Base-by-base conservation (phyloP, 139 green algal species). In the Tetradesmus obliquus region DNA sequence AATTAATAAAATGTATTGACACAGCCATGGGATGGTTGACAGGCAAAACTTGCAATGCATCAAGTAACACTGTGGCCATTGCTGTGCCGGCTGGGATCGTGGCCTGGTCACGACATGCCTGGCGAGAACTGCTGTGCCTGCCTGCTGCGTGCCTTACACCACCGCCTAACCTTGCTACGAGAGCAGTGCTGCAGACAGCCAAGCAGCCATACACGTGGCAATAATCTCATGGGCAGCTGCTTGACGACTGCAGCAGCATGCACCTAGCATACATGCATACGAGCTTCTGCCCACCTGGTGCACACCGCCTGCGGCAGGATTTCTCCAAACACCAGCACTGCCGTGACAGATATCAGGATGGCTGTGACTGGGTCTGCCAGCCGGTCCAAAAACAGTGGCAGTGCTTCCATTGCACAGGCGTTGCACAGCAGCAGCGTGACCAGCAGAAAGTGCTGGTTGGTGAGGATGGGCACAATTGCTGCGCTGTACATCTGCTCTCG, bases 241-340 rank as follows among this genome's bases (percentile, higher is more conserved):
- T 7, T 79, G 17, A 12, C 71, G 6, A 7, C 71, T 79, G 12
- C 12, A n/a, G 71, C 71, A 7, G 71, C 17, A 9, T 22, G 10
- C 12, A n/a, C 17, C 9, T 79, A n/a, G 71, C 72, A 17, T 17
- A 45, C 9, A 7, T 12, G 2, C 19, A 51, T 51, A 3, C 51
- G 72, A 17, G 72, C 5, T 53, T 2, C n/a, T 76, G 66, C 97
- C 90, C 98, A 96, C 5, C 96, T 92, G 1, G 96, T 98, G 94
- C 98, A 99, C 1, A 98, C 86, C 0, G 97, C 96, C 90, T 98
- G 96, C 5, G 97, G 97, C 12, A 97, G 53, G 69, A 98, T 95
- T 92, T 99, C 91, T 87, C 98, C 98, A 92, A 99, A 98, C 0
- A 99, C 86, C 2, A 99, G 94, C 58, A 99, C 95, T 3, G 95